Evolutionary conservation across 257 asterid species (phyloP), one percentile per base, ranked within the genome.

Genomic region (Penstemon newberryi): DNA sequence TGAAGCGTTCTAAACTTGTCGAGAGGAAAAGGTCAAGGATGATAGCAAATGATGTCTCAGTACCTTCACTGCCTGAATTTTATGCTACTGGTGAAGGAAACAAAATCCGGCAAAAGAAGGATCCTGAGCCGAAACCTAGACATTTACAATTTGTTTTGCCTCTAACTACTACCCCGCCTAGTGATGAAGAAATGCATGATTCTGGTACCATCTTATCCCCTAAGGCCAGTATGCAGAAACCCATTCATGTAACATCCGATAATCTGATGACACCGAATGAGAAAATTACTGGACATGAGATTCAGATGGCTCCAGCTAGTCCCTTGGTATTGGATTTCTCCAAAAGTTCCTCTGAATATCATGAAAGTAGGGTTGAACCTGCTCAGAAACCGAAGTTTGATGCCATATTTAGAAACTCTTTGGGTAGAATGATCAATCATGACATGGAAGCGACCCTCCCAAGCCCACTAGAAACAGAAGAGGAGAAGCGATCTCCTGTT

Each of bases 1-100:
- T 91, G 67, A 90, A 85, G 88, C 80, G 89, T 71, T 90, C 99
- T 47, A 80, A 81, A 79, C 95, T 94, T 19, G 99, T 91, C 50
- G 83, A 89, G 70, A 63, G 69, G 72, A 94, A 90, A 82, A 87
- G 87, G 84, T 85, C 96, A 63, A 75, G 65, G 70, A 65, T 70
- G 77, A 86, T 91, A 70, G 82, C 70, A 12, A 74, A 68, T 52
- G 96, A 94, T 84, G 96, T 89, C 53, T 73, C 79, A 6, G 73
- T 67, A 75, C 83, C 95, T 71, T 73, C 86, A 66, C 53, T 70
- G 41, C 75, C 71, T 43, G 80, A 81, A 69, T 60, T 75, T 15
- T 67, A 62, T 69, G 51, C 84, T 78, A 69, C 46, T 51, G 62
- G 70, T 44, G 76, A 81, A 77, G 77, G 68, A 18, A 69, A 46